Evolutionary conservation across 345 rosid genomes (phyloP).

Genomic region (Turritis glabra): DNA sequence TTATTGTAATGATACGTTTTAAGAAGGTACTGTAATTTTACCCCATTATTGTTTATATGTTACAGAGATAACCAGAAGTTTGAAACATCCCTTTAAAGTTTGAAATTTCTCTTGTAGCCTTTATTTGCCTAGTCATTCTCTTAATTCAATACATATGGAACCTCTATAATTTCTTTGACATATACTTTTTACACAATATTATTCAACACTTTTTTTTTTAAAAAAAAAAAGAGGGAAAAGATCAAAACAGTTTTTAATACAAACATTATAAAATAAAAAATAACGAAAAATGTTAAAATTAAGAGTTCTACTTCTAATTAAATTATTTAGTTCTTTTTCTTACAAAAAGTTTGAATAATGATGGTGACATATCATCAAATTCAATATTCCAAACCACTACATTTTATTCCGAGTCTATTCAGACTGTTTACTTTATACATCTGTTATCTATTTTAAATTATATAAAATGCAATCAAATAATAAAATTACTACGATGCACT

Average conservation of each 20-base stretch:
- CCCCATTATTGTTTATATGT: neutral
- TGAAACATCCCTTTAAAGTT: neutral
- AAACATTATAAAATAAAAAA: too few relatives aligned
- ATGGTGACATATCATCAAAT: neutral
- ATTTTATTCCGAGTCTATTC: neutral
- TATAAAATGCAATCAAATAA: neutral
- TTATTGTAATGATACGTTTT: neutral
- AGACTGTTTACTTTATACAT: neutral
- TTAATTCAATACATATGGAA: too few relatives aligned
- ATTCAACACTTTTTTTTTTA: too few relatives aligned
- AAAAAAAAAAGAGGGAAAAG: too few relatives aligned
- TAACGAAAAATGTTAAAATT: neutral
- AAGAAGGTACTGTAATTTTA: neutral
- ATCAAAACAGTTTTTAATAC: too few relatives aligned
- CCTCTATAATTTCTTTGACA: too few relatives aligned
- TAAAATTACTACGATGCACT: neutral
- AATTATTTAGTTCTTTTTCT: neutral
- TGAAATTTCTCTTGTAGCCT: neutral
- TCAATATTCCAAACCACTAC: neutral
- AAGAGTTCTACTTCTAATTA: neutral
- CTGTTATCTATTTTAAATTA: neutral
- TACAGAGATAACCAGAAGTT: neutral
- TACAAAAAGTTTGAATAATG: neutral
- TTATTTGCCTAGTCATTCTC: too few relatives aligned
- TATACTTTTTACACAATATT: too few relatives aligned